Evolutionary conservation across 495 filamentous ascomycete genomes (phyloP).

Genomic region (Lophiotrema nucula): DNA sequence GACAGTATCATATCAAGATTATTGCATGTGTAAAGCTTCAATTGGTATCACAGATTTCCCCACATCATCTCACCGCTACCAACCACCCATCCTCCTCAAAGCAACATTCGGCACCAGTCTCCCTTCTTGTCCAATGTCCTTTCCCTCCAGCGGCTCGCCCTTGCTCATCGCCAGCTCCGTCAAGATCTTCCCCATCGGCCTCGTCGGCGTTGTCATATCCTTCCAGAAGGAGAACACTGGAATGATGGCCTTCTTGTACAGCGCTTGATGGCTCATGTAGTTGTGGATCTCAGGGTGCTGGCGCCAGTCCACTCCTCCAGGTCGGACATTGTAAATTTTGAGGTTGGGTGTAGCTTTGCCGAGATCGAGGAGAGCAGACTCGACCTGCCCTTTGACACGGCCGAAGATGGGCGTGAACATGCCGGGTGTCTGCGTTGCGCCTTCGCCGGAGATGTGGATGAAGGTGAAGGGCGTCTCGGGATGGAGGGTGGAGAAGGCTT

Average conservation of each 20-base stretch:
- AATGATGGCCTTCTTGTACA: slow-evolving; percentile 29
- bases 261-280: slow-evolving; percentile 44
- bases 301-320: slow-evolving; percentile 51
- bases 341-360: slow-evolving; percentile 46
- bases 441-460: slow-evolving; percentile 66
- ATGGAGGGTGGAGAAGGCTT: slow-evolving; percentile 55
- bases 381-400: slow-evolving; percentile 62
- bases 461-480: slow-evolving; percentile 59
- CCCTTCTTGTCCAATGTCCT: slow-evolving; percentile 49
- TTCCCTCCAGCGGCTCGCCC: slow-evolving; percentile 43
- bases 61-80: slow-evolving; percentile 26
- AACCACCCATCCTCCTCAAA: slow-evolving; percentile 48
- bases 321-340: slow-evolving; percentile 52
- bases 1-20: no score
- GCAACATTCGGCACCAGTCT: slow-evolving; percentile 50
- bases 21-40: no score
- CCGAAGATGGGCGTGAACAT: slow-evolving; percentile 56
- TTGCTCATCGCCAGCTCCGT: slow-evolving; percentile 62
- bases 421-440: slow-evolving; percentile 49
- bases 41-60: background rate
- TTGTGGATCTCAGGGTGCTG: slow-evolving; percentile 51
- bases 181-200: slow-evolving; percentile 46
- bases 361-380: slow-evolving; percentile 52
- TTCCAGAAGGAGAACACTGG: slow-evolving; percentile 19
- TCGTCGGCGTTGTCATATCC: slow-evolving; percentile 45